Evolutionary conservation across 257 asterid genomes (phyloP).

Genomic region (Ballota nigra): DNA sequence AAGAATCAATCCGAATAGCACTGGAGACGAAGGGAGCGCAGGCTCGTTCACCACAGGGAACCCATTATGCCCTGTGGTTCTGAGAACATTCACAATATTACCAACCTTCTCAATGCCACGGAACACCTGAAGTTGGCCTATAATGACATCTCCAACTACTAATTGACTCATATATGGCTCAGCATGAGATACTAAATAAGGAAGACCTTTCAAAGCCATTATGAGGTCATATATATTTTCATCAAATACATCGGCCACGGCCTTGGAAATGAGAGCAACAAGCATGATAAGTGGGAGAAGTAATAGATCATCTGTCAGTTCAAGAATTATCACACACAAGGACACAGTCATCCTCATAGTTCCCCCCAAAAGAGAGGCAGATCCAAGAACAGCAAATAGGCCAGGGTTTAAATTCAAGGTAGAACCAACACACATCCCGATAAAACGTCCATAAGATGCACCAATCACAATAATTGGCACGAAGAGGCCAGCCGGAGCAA

Average conservation of each 20-base stretch:
- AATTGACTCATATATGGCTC: slow-evolving; percentile 82
- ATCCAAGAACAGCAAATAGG: slow-evolving; percentile 80
- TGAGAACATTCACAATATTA: slow-evolving; percentile 62
- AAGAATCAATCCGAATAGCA: slow-evolving; percentile 63
- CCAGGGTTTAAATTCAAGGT: slow-evolving; percentile 68
- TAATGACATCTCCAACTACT: slow-evolving; percentile 65
- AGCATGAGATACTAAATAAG: slow-evolving; percentile 63
- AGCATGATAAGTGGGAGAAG: slow-evolving; percentile 73
- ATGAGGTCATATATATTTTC: slow-evolving; percentile 68
- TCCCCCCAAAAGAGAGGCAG: slow-evolving; percentile 89
- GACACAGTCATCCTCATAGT: slow-evolving; percentile 88
- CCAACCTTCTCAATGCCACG: slow-evolving; percentile 70
- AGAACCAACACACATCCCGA: slow-evolving; percentile 66
- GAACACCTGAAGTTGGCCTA: slow-evolving; percentile 63
- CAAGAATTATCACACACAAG: slow-evolving; percentile 72
- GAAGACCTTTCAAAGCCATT: slow-evolving; percentile 66
- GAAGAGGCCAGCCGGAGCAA: slow-evolving; percentile 76
- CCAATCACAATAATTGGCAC: slow-evolving; percentile 86
- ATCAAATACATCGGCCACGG: slow-evolving; percentile 71
- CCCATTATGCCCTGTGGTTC: slow-evolving; percentile 72
- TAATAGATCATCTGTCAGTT: slow-evolving; percentile 67
- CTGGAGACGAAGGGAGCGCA: slow-evolving; percentile 46
- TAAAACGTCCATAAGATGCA: slow-evolving; percentile 80
- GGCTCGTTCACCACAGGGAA: slow-evolving; percentile 78
- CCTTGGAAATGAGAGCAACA: slow-evolving; percentile 78